Percentiles rank a stretch among this genome's conserved stretches.
Conservation (phyloP, 805 yeast species). For the Barnettozyma sp. region DNA sequence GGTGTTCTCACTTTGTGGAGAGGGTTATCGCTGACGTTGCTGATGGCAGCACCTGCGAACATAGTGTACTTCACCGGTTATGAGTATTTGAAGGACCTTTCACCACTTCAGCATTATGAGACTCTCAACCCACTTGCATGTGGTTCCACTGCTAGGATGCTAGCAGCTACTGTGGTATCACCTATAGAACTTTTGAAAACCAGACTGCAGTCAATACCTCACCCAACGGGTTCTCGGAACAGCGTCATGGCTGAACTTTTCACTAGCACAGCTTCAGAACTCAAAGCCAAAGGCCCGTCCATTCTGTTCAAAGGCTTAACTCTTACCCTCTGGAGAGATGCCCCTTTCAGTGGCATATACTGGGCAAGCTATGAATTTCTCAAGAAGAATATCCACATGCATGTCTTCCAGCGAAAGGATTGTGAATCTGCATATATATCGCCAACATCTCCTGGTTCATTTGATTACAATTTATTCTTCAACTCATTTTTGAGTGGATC, state of each 20-base stretch:
- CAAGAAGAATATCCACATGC: slow-evolving; percentile 6
- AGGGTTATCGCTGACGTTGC: slow-evolving; percentile 72
- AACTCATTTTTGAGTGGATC: slow-evolving; percentile 79
- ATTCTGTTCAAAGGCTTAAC: slow-evolving; percentile 79
- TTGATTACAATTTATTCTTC: slow-evolving; percentile 39
- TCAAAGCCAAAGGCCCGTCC: slow-evolving; percentile 48
- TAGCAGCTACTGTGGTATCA: slow-evolving; percentile 80
- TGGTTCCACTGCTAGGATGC: slow-evolving; percentile 74
- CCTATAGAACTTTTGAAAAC: slow-evolving; percentile 88
- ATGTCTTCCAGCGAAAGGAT: slow-evolving; percentile 1
- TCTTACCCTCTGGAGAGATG: slow-evolving; percentile 93
- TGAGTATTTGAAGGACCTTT: slow-evolving; percentile 74
- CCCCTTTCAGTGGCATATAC: slow-evolving; percentile 91
- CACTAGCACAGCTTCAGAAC: slow-evolving; percentile 45
- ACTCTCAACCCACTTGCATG: slow-evolving; percentile 69
- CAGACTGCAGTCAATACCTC: slow-evolving; percentile 81
- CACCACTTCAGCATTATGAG: slow-evolving; percentile 41
- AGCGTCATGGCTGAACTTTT: slow-evolving; percentile 40
- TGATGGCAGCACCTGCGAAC: slow-evolving; percentile 91
- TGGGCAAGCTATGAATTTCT: slow-evolving; percentile 76
- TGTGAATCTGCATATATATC: neutral
- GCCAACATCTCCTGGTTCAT: slow-evolving; percentile 16
- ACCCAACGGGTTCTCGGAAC: slow-evolving; percentile 23
- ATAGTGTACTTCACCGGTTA: slow-evolving; percentile 93
- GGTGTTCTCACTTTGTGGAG: slow-evolving; percentile 81